Percentiles rank a stretch among this genome's conserved stretches.
Conservation (phyloP, 2,329 filamentous ascomycete genomes). For the Aspergillus caelatus region DNA sequence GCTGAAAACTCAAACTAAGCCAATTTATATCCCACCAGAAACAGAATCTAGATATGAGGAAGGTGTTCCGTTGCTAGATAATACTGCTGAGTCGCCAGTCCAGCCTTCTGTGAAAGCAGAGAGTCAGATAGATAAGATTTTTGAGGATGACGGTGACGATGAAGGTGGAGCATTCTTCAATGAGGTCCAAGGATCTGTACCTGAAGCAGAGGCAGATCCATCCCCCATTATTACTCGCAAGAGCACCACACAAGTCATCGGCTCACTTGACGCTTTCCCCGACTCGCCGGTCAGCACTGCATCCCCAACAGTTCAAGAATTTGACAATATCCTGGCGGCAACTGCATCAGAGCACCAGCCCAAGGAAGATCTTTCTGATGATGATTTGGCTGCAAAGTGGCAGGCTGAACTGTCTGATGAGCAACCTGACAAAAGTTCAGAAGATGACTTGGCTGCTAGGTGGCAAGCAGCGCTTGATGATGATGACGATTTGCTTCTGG, state of each 20-base stretch:
- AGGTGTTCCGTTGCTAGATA: constrained; percentile 64
- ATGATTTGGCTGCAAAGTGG: constrained; percentile 80
- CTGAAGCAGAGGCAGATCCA: constrained; percentile 16
- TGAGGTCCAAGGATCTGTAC: constrained; percentile 22
- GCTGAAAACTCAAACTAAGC: constrained; percentile 44
- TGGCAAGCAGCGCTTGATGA: constrained; percentile 57
- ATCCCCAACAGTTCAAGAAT: constrained; percentile 33
- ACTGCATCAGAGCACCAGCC: constrained; percentile 22
- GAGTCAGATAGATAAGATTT: constrained; percentile 35
- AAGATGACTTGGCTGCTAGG: constrained; percentile 73
- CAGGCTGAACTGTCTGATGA: constrained; percentile 66
- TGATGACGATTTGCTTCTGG: constrained; percentile 81
- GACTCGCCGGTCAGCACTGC: constrained; percentile 31
- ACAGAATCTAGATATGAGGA: constrained; percentile 68
- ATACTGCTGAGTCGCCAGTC: constrained; percentile 31
- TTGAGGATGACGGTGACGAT: constrained; percentile 42
- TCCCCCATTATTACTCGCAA: constrained; percentile 61
- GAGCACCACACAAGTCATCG: constrained; percentile 69
- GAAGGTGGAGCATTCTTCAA: constrained; percentile 40
- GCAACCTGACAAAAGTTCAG: constrained; percentile 52
- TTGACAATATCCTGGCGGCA: constrained; percentile 27
- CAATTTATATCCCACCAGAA: constrained; percentile 40
- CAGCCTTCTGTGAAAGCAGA: constrained; percentile 30
- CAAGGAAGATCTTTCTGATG: constrained; percentile 39
- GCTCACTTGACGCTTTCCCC: constrained; percentile 47